Conservation (phyloP, 1,284 basidiomycete species). For the Pseudozyma tsukubaensis region DNA sequence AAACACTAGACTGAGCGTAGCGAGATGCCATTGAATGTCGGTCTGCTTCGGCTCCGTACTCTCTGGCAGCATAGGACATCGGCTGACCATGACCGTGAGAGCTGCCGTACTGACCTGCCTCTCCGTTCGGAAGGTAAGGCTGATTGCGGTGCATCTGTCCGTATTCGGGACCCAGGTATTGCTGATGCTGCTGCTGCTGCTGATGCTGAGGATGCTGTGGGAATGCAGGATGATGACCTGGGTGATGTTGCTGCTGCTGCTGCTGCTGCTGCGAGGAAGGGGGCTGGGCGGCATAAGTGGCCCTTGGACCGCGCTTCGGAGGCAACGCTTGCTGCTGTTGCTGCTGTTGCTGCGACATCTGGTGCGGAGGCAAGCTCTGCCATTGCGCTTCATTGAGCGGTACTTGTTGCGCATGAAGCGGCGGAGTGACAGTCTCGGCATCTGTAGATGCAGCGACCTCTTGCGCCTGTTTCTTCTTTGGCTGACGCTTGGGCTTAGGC, state of each 20-base stretch:
- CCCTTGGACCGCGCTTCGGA: conserved; percentile 28
- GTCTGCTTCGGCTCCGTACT: conserved; percentile 9
- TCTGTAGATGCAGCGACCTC: conserved; percentile 3
- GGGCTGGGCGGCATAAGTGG: conserved; percentile 32
- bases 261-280: conserved; percentile 14
- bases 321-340: conserved; percentile 9
- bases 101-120: background rate
- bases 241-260: conserved; percentile 13
- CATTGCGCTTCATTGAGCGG: background rate
- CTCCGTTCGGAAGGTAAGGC: background rate
- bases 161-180: background rate
- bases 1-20: conserved; percentile 16
- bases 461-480: conserved; percentile 26
- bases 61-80: conserved; percentile 1
- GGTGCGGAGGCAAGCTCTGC: conserved; percentile 18
- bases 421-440: background rate
- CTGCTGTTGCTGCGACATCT: conserved; percentile 10
- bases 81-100: background rate
- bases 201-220: conserved; percentile 9
- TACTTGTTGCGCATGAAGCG: conserved; percentile 2
- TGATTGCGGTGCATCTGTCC: conserved; percentile 19
- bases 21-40: conserved; percentile 5
- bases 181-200: conserved; percentile 6
- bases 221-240: conserved; percentile 14
- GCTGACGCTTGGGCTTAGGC: conserved; percentile 24